Evolutionary conservation across 352 stramenopile species (phyloP).

Genomic region (Phytophthora constricta): DNA sequence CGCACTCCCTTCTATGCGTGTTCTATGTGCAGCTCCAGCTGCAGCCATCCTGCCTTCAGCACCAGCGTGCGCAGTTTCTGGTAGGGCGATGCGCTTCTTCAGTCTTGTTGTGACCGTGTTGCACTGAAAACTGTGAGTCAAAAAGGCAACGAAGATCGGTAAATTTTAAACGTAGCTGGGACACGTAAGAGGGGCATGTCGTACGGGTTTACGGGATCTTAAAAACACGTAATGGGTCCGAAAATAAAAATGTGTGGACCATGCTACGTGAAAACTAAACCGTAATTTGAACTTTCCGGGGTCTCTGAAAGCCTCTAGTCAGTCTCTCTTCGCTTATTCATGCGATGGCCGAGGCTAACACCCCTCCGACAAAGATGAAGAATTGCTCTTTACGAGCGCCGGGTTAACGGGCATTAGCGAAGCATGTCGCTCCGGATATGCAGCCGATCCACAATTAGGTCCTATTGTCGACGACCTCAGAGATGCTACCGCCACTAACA

Average conservation of each 20-base stretch:
- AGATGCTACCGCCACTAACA: neutral
- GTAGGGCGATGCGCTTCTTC: too few relatives aligned
- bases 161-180: neutral
- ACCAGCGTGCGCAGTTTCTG: too few relatives aligned
- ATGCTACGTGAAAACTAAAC: neutral
- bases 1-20: neutral
- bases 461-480: neutral
- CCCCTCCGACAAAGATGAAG: too few relatives aligned
- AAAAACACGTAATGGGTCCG: too few relatives aligned
- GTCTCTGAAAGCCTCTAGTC: neutral
- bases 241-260: neutral
- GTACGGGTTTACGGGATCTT: neutral
- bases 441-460: neutral
- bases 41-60: too few relatives aligned
- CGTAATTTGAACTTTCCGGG: neutral
- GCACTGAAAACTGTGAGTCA: neutral
- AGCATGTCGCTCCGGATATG: neutral
- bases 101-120: neutral
- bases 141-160: neutral
- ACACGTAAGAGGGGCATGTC: neutral
- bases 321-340: too few relatives aligned
- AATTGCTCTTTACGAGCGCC: too few relatives aligned
- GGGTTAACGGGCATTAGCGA: too few relatives aligned
- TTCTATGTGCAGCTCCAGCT: neutral
- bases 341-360: too few relatives aligned